Percentiles rank a stretch among this genome's conserved stretches.
Evolutionary conservation across 108 stramenopile species (phyloP).

Genomic region (Cyclotella kingstonii): DNA sequence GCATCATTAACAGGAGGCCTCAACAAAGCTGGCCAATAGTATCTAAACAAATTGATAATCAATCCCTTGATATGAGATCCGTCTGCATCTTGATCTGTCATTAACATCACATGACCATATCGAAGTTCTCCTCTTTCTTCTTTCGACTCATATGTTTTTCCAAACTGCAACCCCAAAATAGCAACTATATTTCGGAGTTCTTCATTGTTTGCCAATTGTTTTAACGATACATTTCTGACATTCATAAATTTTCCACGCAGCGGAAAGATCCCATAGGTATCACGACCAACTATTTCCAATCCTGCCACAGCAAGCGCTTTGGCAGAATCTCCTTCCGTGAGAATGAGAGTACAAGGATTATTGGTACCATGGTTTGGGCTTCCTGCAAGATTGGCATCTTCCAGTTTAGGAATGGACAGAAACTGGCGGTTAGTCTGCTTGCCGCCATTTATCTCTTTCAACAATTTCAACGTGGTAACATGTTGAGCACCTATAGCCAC

Average conservation of each 20-base stretch:
- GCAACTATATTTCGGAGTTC: conserved; percentile 85
- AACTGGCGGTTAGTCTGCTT: conserved; percentile 64
- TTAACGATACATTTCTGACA: conserved; percentile 87
- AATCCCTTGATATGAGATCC: conserved; percentile 95
- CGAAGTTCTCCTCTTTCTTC: conserved; percentile 70
- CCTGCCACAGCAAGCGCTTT: conserved; percentile 97
- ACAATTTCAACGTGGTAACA: conserved; percentile 47
- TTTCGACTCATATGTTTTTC: conserved; percentile 69
- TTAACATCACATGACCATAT: conserved; percentile 92
- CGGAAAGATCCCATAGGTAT: conserved; percentile 96
- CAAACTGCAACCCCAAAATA: conserved; percentile 88
- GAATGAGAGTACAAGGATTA: conserved; percentile 86
- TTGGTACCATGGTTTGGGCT: conserved; percentile 32
- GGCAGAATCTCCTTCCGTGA: conserved; percentile 99
- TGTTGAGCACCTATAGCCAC: conserved; percentile 61
- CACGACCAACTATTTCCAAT: conserved; percentile 94
- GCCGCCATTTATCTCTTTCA: conserved; percentile 59
- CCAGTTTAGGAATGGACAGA: conserved; percentile 84
- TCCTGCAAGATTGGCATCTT: conserved; percentile 93
- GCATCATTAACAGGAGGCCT: conserved; percentile 56
- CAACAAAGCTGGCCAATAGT: conserved; percentile 89
- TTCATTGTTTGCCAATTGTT: conserved; percentile 90
- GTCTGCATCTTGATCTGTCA: conserved; percentile 93
- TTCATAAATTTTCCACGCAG: conserved; percentile 98
- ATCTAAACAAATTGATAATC: conserved; percentile 88